Evolutionary conservation across 371 early-diverging fungal genomes (phyloP).

Genomic region (Capniomyces stellatus): DNA sequence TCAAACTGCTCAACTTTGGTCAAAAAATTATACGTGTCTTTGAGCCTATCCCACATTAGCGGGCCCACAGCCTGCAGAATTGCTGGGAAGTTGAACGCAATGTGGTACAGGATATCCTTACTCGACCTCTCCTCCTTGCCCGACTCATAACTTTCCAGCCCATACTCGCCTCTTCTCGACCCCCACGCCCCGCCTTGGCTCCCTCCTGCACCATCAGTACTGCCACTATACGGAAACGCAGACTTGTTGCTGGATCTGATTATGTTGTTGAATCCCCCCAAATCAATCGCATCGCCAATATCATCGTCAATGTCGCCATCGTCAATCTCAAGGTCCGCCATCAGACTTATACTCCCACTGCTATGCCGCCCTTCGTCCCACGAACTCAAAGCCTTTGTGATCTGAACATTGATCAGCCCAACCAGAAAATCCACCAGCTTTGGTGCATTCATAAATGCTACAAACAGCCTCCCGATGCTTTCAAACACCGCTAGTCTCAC

Average conservation of each 20-base stretch:
- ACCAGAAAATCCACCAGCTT: conserved; percentile 2
- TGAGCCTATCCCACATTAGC: conserved; percentile 22
- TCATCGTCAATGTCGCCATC: background rate
- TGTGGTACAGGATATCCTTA: conserved; percentile 18
- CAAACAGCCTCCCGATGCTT: conserved; percentile 15
- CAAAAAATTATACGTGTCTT: conserved; percentile 22
- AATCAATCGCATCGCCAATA: background rate
- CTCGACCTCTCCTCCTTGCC: background rate
- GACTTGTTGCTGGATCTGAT: background rate
- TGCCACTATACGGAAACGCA: background rate
- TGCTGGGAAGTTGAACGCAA: conserved; percentile 25
- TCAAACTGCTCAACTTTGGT: conserved; percentile 20
- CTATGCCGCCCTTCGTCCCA: background rate
- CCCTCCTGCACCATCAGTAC: background rate
- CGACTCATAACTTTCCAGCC: conserved; percentile 10
- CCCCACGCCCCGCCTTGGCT: background rate
- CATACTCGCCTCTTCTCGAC: background rate
- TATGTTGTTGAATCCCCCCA: background rate
- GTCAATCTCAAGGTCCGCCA: background rate
- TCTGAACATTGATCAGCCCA: background rate
- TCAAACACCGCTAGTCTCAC: conserved; percentile 24
- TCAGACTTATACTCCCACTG: conserved; percentile 2
- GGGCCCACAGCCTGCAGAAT: conserved; percentile 16
- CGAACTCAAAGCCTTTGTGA: background rate
- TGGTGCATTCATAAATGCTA: conserved; percentile 17